Evolutionary conservation across 163 green algal genomes (phyloP), one percentile per base, ranked within the genome.

Genomic region (Chloroidium sp.): DNA sequence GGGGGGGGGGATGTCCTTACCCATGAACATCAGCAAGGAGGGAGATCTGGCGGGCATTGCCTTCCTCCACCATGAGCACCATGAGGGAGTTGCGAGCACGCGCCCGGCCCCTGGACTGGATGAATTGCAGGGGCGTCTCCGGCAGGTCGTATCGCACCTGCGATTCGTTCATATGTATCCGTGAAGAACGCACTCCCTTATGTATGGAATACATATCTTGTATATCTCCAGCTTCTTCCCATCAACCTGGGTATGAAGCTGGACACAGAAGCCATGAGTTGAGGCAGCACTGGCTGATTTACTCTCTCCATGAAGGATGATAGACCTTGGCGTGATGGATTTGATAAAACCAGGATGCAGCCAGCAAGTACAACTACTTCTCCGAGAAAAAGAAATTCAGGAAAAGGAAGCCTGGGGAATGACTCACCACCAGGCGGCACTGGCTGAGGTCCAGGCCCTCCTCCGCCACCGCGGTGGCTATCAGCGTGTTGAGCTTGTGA

Each of bases 391-490:
- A 36, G 36, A 36, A 36, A 36, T 36, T 36, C 36, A 36, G 36
- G 36, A 36, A 36, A 36, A 36, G 36, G 36, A 36, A 36, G 36
- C 36, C 36, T 36, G 36, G 36, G 36, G 36, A 36, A 36, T 36
- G 36, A 36, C 36, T 36, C 36, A 36, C 74, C 59, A 90, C 84
- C 59, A 88, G 84, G 77, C 85, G 81, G 86, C 86, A 90, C 14
- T 78, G 72, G 57, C 82, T 82, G 2, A 91, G 75, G 60, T 91
- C 87, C 61, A 91, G 85, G 62, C 87, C 87, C 81, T 91, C 87
- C 84, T 91, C 87, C 13, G 86, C 84, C 62, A 91, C 86, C 72
- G 85, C 83, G 61, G 87, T 91, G 79, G 79, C 78, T 8, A 91
- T 76, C 74, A 91, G 81, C 72, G 83, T 76, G 80, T 91, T 90